Conservation (phyloP, 2,329 filamentous ascomycete genomes). For the Lachnellula subtilissima region DNA sequence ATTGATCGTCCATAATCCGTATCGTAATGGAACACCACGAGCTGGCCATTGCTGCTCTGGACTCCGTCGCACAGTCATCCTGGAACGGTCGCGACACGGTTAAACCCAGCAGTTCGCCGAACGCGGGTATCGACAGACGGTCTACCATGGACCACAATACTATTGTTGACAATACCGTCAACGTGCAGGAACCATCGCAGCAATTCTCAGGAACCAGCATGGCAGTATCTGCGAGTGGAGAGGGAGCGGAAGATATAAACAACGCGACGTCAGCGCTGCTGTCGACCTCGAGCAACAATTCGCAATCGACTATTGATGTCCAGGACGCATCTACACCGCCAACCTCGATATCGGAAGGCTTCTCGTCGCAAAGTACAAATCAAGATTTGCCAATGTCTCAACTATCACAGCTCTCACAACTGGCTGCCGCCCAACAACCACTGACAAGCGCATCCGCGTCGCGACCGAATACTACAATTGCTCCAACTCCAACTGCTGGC, state of each 20-base stretch:
- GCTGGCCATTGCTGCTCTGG: slow-evolving; percentile 27
- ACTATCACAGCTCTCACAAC: slow-evolving; percentile 52
- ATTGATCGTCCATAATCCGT: background rate
- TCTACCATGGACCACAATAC: slow-evolving; percentile 19
- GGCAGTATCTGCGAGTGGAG: slow-evolving; percentile 9
- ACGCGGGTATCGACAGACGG: slow-evolving; percentile 25
- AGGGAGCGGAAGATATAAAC: slow-evolving; percentile 6
- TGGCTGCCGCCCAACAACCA: slow-evolving; percentile 48
- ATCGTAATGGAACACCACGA: slow-evolving; percentile 26
- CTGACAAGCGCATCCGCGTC: slow-evolving; percentile 17
- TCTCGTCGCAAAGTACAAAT: slow-evolving; percentile 35
- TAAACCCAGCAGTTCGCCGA: slow-evolving; percentile 16
- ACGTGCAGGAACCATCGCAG: slow-evolving; percentile 10
- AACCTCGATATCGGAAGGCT: slow-evolving; percentile 32
- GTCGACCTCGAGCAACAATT: slow-evolving; percentile 37
- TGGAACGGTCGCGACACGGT: slow-evolving; percentile 19
- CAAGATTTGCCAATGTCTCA: slow-evolving; percentile 51
- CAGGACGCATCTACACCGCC: slow-evolving; percentile 37
- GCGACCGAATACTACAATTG: slow-evolving; percentile 18
- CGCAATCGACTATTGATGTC: slow-evolving; percentile 40
- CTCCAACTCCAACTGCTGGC: slow-evolving; percentile 33
- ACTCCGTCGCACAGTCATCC: slow-evolving; percentile 16
- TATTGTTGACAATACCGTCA: slow-evolving; percentile 13
- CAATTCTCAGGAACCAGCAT: slow-evolving; percentile 1
- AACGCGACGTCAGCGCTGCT: slow-evolving; percentile 7